These are phyloP conservation scores for Xylaria castorea DNA, from an alignment of 495 filamentous ascomycete genomes.

Conservation along the genomic window DNA sequence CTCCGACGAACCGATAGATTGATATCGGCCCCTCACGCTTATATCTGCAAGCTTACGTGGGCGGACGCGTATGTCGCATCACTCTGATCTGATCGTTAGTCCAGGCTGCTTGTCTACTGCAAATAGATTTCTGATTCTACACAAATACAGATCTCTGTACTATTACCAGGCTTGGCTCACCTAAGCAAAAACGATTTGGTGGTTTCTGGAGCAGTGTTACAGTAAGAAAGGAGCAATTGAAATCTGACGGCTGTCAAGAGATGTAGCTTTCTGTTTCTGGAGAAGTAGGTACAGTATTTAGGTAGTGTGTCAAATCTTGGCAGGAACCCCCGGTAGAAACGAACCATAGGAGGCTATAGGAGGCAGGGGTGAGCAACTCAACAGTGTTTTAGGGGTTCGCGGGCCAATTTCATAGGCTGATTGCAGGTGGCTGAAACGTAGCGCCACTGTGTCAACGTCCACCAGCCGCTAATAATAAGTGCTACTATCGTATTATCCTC, in stretches of 20 bases:
- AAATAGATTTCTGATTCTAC: neutral
- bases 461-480: conserved; percentile 16
- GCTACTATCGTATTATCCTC: neutral
- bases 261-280: neutral
- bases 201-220: neutral
- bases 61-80: conserved; percentile 16
- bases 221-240: neutral
- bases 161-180: neutral
- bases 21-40: neutral
- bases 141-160: neutral
- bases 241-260: neutral
- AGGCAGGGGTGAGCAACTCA: neutral
- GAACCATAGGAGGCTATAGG: neutral
- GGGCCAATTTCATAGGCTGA: neutral
- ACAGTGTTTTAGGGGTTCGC: conserved; percentile 10
- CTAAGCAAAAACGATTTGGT: neutral
- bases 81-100: neutral
- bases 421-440: conserved; percentile 21
- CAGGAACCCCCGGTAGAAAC: conserved; percentile 2
- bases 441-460: conserved; percentile 11
- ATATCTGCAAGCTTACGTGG: conserved; percentile 13
- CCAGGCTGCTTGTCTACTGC: neutral
- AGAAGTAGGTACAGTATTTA: neutral
- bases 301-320: neutral
- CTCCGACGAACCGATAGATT: neutral